Evolutionary conservation across 2,329 filamentous ascomycete genomes (phyloP), one percentile per base, ranked within the genome.

Genomic region (Nigrospora osmanthi): DNA sequence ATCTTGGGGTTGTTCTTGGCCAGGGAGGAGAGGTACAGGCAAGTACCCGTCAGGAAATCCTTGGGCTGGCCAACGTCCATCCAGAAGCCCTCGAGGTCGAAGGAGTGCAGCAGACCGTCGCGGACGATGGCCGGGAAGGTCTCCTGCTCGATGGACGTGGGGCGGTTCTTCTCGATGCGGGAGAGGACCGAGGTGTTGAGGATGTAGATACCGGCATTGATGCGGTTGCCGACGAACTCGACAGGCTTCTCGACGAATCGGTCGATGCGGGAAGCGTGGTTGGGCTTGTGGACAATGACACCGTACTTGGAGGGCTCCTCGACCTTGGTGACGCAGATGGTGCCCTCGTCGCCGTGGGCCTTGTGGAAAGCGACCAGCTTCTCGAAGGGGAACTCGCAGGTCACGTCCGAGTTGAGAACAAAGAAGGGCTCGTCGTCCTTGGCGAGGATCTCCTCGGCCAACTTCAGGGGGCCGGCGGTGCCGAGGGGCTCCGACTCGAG

Each of bases 51-150:
- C 45, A 98, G 76, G 80, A 97, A 98, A 65, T 98, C 91, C 75
- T 97, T 98, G 57, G 91, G 91, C 71, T 98, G 91, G 58, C 91
- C 91, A 53, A 98, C 89, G 58, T 97, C 91, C 91, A 97, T 97
- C 91, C 91, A 97, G 81, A 94, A 97, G 57, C 91, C 89, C 55
- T 96, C 89, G 30, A 97, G 81, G 64, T 97, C 91, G 64, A 95
- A 96, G 2, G 89, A 95, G 77, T 97, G 91, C 51, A 97, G 75
- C 68, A 91, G 80, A 53, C 89, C 89, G 59, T 96, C 91, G 59
- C 78, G 82, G 69, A 87, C 87, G 66, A 97, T 93, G 57, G 88
- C 82, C 39, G 91, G 91, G 86, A 98, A 98, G 32, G 89, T 96
- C 74, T 97, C 93, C 73, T 97, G 91, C 72, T 98, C 91, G 64